Evolutionary conservation across 805 yeast genomes (phyloP), one percentile per base, ranked within the genome.

Genomic region (Saturnispora saitoi): DNA sequence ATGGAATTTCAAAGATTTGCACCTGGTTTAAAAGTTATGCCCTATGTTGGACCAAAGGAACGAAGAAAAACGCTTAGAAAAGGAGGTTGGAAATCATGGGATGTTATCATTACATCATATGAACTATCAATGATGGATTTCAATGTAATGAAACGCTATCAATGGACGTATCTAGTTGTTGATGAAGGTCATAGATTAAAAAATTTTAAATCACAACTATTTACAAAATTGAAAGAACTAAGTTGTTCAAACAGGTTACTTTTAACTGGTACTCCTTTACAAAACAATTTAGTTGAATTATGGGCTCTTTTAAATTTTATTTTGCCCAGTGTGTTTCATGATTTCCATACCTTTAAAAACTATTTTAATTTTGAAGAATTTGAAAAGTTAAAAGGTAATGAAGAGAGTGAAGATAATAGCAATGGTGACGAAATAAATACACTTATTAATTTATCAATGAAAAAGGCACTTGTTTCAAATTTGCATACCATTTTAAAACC

Each of bases 111-210:
- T 5, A 85, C 96, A 0, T 83, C 93, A 24, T 91, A 88, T 68
- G 96, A 91, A 60, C 72, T 84, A 12, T 73, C 87, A 1, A 75
- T 90, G 42, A 73, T 77, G 44, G 98, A 93, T 60, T 75, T 80
- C 40, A 66, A 67, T 29, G 72, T 65, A 52, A 70, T 89, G 45
- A 70, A 75, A 51, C 62, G 67, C 2, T 65, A 76, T 10, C 65
- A 69, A 22, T 90, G 97, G 96, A 84, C 81, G 51, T 91, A 80
- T 60, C 68, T 91, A 47, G 84, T 90, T 45, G 95, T 91, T 17
- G 99, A 91, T 64, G 99, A 91, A 65, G 99, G 98, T 6, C 99
- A 91, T 64, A 71, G 99, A 36, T 70, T 91, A 56, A 93, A 91
- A 60, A 91, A 91, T 62, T 75, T 81, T 54, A 80, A 90, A 56